phyloP scores from a whole-genome alignment of 345 rosid genomes.

The Citrus unshiu region DNA sequence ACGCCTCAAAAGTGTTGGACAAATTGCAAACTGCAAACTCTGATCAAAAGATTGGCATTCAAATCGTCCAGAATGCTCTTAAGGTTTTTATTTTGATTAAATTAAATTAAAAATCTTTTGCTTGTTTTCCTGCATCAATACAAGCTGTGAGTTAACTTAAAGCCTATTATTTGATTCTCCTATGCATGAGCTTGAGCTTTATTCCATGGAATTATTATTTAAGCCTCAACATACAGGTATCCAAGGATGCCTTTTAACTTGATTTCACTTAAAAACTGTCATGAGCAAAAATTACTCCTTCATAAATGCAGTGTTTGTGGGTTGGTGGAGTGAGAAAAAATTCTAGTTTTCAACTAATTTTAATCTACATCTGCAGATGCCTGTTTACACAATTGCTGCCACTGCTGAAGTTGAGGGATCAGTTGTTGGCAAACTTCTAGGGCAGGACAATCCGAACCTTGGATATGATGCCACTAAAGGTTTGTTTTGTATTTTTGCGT shows the following conservation, averaged over 20 bases:
- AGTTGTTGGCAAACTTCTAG: background rate
- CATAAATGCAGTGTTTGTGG: background rate
- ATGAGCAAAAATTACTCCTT: background rate
- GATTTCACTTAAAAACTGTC: too few species aligned
- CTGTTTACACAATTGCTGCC: background rate
- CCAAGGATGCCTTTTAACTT: background rate
- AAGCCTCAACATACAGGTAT: too few species aligned
- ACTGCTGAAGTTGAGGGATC: background rate
- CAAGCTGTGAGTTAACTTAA: background rate
- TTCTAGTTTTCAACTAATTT: too few species aligned
- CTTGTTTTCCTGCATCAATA: background rate
- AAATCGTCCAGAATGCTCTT: constrained; percentile 12
- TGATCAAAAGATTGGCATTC: constrained; percentile 28
- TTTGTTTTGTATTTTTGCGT: too few species aligned
- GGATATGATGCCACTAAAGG: background rate
- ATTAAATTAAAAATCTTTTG: too few species aligned
- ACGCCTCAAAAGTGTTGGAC: constrained; percentile 22
- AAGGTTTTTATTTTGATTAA: constrained; percentile 9
- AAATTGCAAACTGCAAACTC: constrained; percentile 24
- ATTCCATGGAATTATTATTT: background rate
- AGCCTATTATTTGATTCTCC: background rate
- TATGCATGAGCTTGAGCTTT: background rate
- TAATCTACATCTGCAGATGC: background rate
- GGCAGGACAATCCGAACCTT: background rate
- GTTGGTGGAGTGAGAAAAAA: too few species aligned